Conservation (phyloP, 768 basidiomycete species). For the Lactarius tabidus region DNA sequence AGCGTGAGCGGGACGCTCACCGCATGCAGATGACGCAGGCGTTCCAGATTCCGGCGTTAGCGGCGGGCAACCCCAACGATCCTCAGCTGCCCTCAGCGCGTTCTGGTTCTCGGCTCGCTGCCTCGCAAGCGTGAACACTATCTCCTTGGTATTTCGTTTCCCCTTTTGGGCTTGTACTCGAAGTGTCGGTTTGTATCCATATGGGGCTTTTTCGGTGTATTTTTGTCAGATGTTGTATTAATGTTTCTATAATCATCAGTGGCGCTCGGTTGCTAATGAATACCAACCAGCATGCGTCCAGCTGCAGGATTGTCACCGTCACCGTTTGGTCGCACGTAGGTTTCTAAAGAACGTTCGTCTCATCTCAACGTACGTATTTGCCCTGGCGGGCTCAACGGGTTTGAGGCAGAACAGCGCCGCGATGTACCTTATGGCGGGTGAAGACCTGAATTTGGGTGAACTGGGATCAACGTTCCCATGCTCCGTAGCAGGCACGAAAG, state of each 20-base stretch:
- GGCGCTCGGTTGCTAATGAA: background rate
- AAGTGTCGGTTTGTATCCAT: slow-evolving; percentile 19
- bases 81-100: slow-evolving; percentile 21
- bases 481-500: background rate
- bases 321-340: background rate
- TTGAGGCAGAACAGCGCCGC: background rate
- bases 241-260: background rate
- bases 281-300: background rate
- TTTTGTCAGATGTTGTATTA: slow-evolving; percentile 18
- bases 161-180: background rate
- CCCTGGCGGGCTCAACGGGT: background rate
- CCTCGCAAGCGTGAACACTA: slow-evolving; percentile 16
- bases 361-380: background rate
- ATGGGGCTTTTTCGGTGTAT: slow-evolving; percentile 17
- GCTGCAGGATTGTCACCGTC: slow-evolving; percentile 1
- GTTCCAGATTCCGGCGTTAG: slow-evolving; percentile 20
- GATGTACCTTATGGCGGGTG: background rate
- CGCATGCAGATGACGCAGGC: slow-evolving; percentile 25
- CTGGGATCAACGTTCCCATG: background rate
- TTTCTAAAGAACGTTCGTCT: background rate
- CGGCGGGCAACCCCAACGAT: slow-evolving; percentile 9
- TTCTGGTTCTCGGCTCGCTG: slow-evolving; percentile 21
- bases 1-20: slow-evolving; percentile 1
- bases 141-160: background rate
- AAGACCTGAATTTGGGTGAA: slow-evolving; percentile 4